phyloP scores from a whole-genome alignment of 169 alveolate genomes.

The Miamiensis avidus region DNA sequence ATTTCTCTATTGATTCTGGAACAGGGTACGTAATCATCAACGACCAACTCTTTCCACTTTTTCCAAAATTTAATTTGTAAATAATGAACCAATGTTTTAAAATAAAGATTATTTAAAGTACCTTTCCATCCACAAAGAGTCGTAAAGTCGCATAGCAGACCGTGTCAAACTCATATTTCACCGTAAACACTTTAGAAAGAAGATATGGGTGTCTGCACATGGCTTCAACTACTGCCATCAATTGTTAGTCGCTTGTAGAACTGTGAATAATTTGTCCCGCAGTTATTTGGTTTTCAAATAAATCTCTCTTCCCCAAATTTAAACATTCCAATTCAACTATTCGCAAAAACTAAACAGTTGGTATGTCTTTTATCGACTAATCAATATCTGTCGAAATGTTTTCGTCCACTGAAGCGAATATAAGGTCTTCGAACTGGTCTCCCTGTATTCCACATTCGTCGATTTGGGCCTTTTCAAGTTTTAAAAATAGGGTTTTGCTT shows the following conservation, averaged over 20 bases:
- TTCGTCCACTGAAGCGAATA: not conserved
- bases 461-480: not conserved
- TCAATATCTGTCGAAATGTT: not conserved
- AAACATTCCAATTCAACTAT: not conserved
- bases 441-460: not conserved
- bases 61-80: too few relatives aligned
- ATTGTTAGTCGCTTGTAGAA: conserved; percentile 13
- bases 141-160: not conserved
- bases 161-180: conserved; percentile 32
- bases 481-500: not conserved
- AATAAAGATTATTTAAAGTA: too few relatives aligned
- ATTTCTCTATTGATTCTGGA: not conserved
- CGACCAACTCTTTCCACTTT: conserved; percentile 21
- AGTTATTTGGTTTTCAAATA: not conserved
- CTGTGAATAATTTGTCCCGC: not conserved
- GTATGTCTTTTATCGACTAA: not conserved
- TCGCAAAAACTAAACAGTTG: not conserved
- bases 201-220: conserved; percentile 8
- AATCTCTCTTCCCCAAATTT: too few relatives aligned
- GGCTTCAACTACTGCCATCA: conserved; percentile 11
- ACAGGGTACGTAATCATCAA: conserved; percentile 27
- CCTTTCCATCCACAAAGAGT: conserved; percentile 1
- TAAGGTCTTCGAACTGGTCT: not conserved
- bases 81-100: too few relatives aligned
- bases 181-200: conserved; percentile 13